Evolutionary conservation across 163 green algal species (phyloP), one percentile per base, ranked within the genome.

Genomic region (Chloromonas sp.): DNA sequence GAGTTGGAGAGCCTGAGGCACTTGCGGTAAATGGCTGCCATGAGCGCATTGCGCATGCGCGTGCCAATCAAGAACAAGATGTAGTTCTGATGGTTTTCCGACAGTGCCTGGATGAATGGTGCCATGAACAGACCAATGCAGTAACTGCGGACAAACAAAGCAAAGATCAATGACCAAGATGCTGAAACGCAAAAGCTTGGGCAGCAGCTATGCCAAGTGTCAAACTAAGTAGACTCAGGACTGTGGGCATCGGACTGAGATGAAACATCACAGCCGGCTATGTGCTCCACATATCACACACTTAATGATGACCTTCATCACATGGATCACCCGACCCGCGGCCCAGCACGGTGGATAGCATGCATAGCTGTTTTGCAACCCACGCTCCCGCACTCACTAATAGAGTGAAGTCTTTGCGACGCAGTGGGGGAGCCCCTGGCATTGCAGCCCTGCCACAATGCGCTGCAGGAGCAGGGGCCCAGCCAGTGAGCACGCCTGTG

Each of bases 1-100:
- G 60, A 60, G 83, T 89, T 90, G 85, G 83, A 89, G 57, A 92
- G 83, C 2, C 82, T 82, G 78, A 94, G 85, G 85, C 89, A 93
- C 86, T 96, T 96, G 70, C 93, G 85, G 87, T 95, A 96, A 78
- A 96, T 92, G 14, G 91, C 92, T 58, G 88, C 89, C 92, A 96
- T 96, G 76, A 95, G 88, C 1, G 87, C 82, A 82, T 94, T 94
- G 60, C 92, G 90, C 86, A 95, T 92, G 57, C 85, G 82, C 1
- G 92, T 86, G 71, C 92, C 92, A 11, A 92, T 74, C 57, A 89
- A 71, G 74, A 91, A 82, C 3, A 82, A 13, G 59, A 82, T 8
- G 79, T 82, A 95, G 70, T 85, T 87, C 81, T 89, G 86, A 81
- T 95, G 91, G 87, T 94, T 95, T 85, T 94, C 90, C 58, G 82